A percentile compares a stretch with the other conserved stretches of the same genome.
Evolutionary conservation across 352 stramenopile genomes (phyloP).

Genomic region (Pythium myriotylum): DNA sequence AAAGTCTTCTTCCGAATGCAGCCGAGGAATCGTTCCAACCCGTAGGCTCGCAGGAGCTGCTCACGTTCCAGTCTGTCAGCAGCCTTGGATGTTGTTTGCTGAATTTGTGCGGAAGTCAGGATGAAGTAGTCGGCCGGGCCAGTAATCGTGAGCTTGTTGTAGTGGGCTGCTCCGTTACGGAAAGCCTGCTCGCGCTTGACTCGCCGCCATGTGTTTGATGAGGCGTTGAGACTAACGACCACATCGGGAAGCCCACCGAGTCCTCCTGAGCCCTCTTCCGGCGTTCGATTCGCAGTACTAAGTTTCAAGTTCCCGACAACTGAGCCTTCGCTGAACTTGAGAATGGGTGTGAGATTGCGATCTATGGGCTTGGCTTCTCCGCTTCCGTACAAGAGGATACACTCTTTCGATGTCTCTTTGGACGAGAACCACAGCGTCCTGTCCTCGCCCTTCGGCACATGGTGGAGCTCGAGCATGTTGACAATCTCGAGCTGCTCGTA

Average conservation of each 20-base stretch:
- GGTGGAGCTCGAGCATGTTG: constrained; percentile 25
- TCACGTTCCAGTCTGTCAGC: constrained; percentile 26
- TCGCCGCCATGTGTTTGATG: constrained; percentile 27
- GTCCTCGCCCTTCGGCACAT: constrained; percentile 24
- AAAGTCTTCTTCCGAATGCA: constrained; percentile 32
- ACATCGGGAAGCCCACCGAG: constrained; percentile 6
- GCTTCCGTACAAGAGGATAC: constrained; percentile 28
- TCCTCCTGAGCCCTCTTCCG: too few relatives aligned
- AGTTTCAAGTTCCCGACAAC: constrained; percentile 28
- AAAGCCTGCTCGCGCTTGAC: constrained; percentile 35
- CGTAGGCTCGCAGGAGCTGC: constrained; percentile 15
- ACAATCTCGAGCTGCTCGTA: constrained; percentile 34
- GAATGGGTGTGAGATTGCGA: constrained; percentile 13
- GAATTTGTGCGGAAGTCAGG: constrained; percentile 25
- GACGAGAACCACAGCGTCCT: constrained; percentile 31
- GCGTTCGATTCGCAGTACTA: neutral
- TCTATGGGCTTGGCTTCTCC: constrained; percentile 30
- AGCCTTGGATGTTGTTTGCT: constrained; percentile 23
- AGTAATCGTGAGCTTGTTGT: constrained; percentile 31
- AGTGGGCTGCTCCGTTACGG: constrained; percentile 28
- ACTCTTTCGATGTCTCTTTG: constrained; percentile 27
- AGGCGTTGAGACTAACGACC: constrained; percentile 9
- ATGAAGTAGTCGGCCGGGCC: constrained; percentile 34
- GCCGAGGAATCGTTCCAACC: constrained; percentile 29
- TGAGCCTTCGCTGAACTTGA: constrained; percentile 29